Base-by-base conservation (phyloP, 1,139 yeast genomes). In the Protomyces arabidopsidicola region DNA sequence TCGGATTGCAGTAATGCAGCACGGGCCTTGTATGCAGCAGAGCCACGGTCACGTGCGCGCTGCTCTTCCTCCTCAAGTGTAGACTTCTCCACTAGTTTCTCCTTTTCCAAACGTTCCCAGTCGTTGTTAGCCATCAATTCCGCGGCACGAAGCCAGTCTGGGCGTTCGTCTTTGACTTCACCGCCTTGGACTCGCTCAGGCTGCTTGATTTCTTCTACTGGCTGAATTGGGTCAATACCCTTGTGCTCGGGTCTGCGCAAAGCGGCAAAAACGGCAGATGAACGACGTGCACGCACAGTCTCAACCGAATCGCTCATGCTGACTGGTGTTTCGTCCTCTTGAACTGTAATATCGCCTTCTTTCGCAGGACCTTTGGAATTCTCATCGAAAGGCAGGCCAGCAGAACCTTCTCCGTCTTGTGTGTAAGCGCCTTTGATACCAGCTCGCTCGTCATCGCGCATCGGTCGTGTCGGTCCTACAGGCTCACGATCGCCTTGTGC, bases 341-440 rank as follows among this genome's bases (percentile, higher is more conserved):
- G 55, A 9, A 58, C 53, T 1, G 34, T 45, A 36, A 58, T 58
- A 14, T 58, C 62, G 8, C 62, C 62, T 42, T 58, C 62, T 45
- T 42, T 58, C 53, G 31, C 22, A 9, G 55, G 45, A 2, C 35
- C 53, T 9, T 50, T 55, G 3, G 53, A 27, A 27, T 58, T 58
- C 14, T 55, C 60, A 45, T 63, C 65, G 27, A 63, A 63, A 2
- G 65, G 63, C 34, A 63, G 48, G 16, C 65, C 65, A 16, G 65
- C 65, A 27, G 64, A 59, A n/a, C 65, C 65, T 55, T 63, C 65
- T 16, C 65, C 65, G 22, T 63, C 65, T 18, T 51, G 39, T 2
- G 65, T 63, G 39, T 54, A 59, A 12, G 57, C 55, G 20, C 63
- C 65, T 35, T 50, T 48, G 16, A 57, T 52, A 20, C 63, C 53